Evolutionary conservation across 2,329 filamentous ascomycete species (phyloP), one percentile per base, ranked within the genome.

Genomic region (Xylariaceae sp.): DNA sequence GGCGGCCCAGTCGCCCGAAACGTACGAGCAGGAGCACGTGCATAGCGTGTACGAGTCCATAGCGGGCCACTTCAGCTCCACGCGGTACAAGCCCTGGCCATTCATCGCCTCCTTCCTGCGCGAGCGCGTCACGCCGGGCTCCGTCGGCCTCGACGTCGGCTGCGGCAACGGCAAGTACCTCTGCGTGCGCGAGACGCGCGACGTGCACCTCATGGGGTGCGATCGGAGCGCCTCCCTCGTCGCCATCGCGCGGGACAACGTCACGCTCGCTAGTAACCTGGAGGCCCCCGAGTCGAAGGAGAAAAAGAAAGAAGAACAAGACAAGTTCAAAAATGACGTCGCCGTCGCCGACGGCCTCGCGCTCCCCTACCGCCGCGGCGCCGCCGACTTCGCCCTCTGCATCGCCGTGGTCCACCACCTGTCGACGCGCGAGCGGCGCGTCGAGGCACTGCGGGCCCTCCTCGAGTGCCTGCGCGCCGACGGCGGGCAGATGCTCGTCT

Each of bases 101-200:
- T 83, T 94, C 52, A 85, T 97, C 40, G 78, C 88, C 47, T 69
- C 70, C 24, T 97, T 96, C 60, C 74, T 97, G 24, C 66, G 70
- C 34, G 67, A 69, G 21, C 75, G 85, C 40, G 46, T 48, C 33
- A 59, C 71, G 0, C 66, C 79, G 9, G 90, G 89, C 17, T 76
- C 85, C 34, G 66, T 97, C 40, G 92, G 92, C 8, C 72, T 95
- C 21, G 92, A 98, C 63, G 73, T 97, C 40, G 92, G 92, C 44
- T 97, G 92, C 65, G 92, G 92, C 43, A 98, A 98, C 66, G 92
- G 92, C 51, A 97, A 97, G 70, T 96, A 97, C 61, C 70, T 97
- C 44, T 69, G 75, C 44, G 84, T 94, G 41, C 94, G 94, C 64
- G 73, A 71, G 15, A 32, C 21, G 5, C 33, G 32, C 3, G 65